These are phyloP conservation scores for Betula pendula DNA, from an alignment of 306 rosid genomes.

Conservation along the genomic window DNA sequence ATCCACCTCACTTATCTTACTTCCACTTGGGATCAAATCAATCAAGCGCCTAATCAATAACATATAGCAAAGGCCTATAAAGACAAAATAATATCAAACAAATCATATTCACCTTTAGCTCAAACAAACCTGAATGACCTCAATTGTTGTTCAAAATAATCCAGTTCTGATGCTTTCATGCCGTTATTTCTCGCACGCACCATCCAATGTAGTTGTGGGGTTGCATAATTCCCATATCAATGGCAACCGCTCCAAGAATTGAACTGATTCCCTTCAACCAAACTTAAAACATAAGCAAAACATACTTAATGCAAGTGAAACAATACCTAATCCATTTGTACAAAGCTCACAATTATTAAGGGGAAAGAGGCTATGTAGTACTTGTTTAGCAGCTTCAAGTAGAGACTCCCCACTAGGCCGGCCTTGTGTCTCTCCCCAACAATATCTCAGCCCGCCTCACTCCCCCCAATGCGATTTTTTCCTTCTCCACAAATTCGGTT, in stretches of 20 bases:
- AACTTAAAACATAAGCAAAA: slow-evolving; percentile 8
- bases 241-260: slow-evolving; percentile 60
- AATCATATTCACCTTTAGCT: background rate
- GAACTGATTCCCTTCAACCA: slow-evolving; percentile 71
- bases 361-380: slow-evolving; percentile 27
- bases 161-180: slow-evolving; percentile 51
- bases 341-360: slow-evolving; percentile 7
- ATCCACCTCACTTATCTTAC: slow-evolving; percentile 26
- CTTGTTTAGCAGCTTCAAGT: slow-evolving; percentile 83
- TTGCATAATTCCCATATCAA: slow-evolving; percentile 82
- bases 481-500: slow-evolving; percentile 58
- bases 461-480: slow-evolving; percentile 53
- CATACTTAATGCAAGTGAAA: background rate
- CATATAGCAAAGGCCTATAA: slow-evolving; percentile 25
- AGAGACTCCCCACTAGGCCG: slow-evolving; percentile 82
- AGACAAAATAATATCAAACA: slow-evolving; percentile 18
- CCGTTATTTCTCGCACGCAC: slow-evolving; percentile 76
- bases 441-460: slow-evolving; percentile 49
- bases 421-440: slow-evolving; percentile 90
- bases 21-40: slow-evolving; percentile 64
- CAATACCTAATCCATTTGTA: background rate
- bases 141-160: slow-evolving; percentile 71
- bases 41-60: slow-evolving; percentile 75
- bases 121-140: slow-evolving; percentile 73
- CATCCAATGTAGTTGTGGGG: slow-evolving; percentile 95